Evolutionary conservation across 495 filamentous ascomycete genomes (phyloP), one percentile per base, ranked within the genome.

Genomic region (Articulospora tetracladia): DNA sequence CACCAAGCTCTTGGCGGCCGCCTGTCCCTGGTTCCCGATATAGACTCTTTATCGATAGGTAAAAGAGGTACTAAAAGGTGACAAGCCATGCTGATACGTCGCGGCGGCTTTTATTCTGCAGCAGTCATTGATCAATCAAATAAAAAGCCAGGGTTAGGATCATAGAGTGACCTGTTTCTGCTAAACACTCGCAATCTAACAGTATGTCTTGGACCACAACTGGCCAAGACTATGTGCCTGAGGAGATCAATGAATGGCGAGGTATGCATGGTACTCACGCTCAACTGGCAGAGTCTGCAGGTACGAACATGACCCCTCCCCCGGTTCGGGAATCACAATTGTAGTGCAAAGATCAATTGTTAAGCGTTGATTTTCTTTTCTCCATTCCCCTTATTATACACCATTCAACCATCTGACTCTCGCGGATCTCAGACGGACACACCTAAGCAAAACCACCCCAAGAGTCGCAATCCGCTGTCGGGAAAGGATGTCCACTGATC

Each of bases 401-500:
- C 39, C 39, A 8, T 7, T 11, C 39, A 44, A 32, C 39, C 39
- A 11, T 8, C 17, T 44, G 39, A 11, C 39, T 44, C 39, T 19
- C 39, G 3, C 17, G 17, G 3, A 44, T 19, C 39, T 44, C 39
- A 32, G 30, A 32, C 30, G 6, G 30, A 4, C 4, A 17, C 10
- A n/a, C 39, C n/a, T 8, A 44, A n/a, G 7, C 4, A 44, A 44
- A 44, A 44, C 39, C 4, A 7, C 39, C 39, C 39, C 10, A 7
- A 15, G 39, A 44, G 17, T 44, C n/a, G 39, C 39, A 44, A 44
- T 3, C 39, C 30, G 4, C 17, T 44, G n/a, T 44, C 39, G 59
- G 47, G 20, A 62, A 36, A 55, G n/a, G 44, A 57, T 59, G 13
- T 58, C 41, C 63, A 62, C 57, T 63, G 48, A 50, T 56, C 62